A percentile compares a stretch with the other conserved stretches of the same genome.
phyloP scores from a whole-genome alignment of 345 rosid species.

The Adansonia digitata region DNA sequence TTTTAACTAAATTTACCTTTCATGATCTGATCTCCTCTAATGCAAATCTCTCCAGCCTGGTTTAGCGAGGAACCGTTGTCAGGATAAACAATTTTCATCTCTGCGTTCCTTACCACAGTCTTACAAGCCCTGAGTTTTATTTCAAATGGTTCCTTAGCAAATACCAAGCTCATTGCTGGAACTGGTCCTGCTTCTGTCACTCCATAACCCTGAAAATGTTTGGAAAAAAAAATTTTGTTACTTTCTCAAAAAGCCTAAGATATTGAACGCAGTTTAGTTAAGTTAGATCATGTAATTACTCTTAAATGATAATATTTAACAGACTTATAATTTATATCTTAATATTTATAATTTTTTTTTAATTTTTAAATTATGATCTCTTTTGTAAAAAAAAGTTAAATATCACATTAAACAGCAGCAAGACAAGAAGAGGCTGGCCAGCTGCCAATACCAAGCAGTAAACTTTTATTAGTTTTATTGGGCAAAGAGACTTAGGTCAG shows the following conservation, averaged over 20 bases:
- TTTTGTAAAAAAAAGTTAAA: too few relatives aligned
- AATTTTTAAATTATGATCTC: too few relatives aligned
- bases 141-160: slow-evolving; percentile 64
- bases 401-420: too few relatives aligned
- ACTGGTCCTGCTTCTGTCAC: slow-evolving; percentile 96
- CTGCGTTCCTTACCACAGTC: slow-evolving; percentile 78
- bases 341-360: too few relatives aligned
- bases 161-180: slow-evolving; percentile 65
- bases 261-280: too few relatives aligned
- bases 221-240: too few relatives aligned
- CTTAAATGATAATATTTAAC: too few relatives aligned
- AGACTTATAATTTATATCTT: too few relatives aligned
- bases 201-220: slow-evolving; percentile 95
- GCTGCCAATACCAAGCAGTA: neutral
- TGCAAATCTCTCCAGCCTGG: slow-evolving; percentile 74
- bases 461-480: neutral
- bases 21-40: slow-evolving; percentile 81
- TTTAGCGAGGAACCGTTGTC: slow-evolving; percentile 53
- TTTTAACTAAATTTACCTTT: slow-evolving; percentile 38
- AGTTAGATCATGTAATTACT: too few relatives aligned
- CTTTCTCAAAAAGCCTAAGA: too few relatives aligned
- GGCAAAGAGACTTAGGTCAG: neutral
- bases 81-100: slow-evolving; percentile 82
- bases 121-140: slow-evolving; percentile 78
- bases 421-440: neutral